Conservation (phyloP, 2,329 filamentous ascomycete genomes). For the Clonostachys chloroleuca region DNA sequence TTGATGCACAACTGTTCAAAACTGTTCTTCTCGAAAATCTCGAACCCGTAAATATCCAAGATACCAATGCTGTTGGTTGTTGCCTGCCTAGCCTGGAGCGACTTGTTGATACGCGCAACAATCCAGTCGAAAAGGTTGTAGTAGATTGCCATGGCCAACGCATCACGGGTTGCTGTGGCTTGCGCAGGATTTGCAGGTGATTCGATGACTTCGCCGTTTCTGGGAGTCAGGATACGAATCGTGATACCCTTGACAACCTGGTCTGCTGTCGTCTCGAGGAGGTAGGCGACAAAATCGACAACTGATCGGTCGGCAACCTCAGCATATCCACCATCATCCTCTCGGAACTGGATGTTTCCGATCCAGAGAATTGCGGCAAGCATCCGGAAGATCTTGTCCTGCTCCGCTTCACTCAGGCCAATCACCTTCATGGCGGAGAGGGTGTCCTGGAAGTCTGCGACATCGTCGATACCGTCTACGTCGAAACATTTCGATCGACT, state of each 20-base stretch:
- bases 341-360: conserved; percentile 86
- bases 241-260: conserved; percentile 85
- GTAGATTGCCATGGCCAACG: conserved; percentile 92
- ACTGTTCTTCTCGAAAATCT: conserved; percentile 98
- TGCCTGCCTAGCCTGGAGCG: conserved; percentile 71
- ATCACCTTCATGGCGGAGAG: conserved; percentile 94
- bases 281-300: conserved; percentile 89
- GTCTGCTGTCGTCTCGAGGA: conserved; percentile 80
- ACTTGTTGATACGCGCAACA: conserved; percentile 84
- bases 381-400: conserved; percentile 97
- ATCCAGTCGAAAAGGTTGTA: conserved; percentile 99
- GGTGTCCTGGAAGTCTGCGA: conserved; percentile 84
- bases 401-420: conserved; percentile 80
- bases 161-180: conserved; percentile 82
- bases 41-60: conserved; percentile 97
- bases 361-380: conserved; percentile 88
- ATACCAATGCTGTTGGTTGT: conserved; percentile 89
- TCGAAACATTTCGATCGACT: conserved; percentile 93
- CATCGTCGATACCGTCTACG: conserved; percentile 89
- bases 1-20: conserved; percentile 99
- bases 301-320: conserved; percentile 84
- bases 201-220: conserved; percentile 63
- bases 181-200: conserved; percentile 84
- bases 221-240: conserved; percentile 73
- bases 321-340: conserved; percentile 87